These are phyloP conservation scores for Naganishia cerealis DNA, from an alignment of 1,284 basidiomycete genomes.

Conservation along the genomic window DNA sequence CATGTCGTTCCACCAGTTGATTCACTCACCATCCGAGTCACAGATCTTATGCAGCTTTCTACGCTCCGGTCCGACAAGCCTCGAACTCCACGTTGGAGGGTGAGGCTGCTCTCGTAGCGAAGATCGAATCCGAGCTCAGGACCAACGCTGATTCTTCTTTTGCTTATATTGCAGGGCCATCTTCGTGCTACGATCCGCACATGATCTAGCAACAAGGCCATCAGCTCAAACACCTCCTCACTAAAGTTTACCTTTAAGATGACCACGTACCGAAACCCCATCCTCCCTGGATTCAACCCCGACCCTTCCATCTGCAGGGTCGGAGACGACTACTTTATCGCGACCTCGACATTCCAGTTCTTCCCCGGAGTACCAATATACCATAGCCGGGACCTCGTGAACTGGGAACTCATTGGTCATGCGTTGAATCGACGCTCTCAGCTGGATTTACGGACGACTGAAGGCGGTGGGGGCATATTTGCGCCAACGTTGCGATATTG, in stretches of 20 bases:
- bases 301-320: slow-evolving; percentile 41
- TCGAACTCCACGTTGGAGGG: too few relatives aligned
- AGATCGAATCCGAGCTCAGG: too few relatives aligned
- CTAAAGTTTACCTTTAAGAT: neutral
- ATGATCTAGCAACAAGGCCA: too few relatives aligned
- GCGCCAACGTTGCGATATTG: slow-evolving; percentile 40
- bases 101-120: too few relatives aligned
- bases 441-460: slow-evolving; percentile 38
- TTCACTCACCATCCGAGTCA: too few relatives aligned
- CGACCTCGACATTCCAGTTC: slow-evolving; percentile 42
- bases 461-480: slow-evolving; percentile 38
- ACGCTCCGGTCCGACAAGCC: too few relatives aligned
- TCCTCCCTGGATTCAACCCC: slow-evolving; percentile 45
- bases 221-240: neutral
- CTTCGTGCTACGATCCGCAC: neutral
- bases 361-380: slow-evolving; percentile 44
- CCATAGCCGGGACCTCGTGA: slow-evolving; percentile 38
- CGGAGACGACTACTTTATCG: slow-evolving; percentile 40
- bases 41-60: too few relatives aligned
- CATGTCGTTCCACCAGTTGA: too few relatives aligned
- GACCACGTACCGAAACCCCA: slow-evolving; percentile 39
- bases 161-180: neutral
- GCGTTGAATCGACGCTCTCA: slow-evolving; percentile 38
- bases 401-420: slow-evolving; percentile 43
- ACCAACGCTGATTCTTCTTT: too few relatives aligned